Evolutionary conservation across 148 eudicot species (phyloP).

Genomic region (Camellia granthamiana): DNA sequence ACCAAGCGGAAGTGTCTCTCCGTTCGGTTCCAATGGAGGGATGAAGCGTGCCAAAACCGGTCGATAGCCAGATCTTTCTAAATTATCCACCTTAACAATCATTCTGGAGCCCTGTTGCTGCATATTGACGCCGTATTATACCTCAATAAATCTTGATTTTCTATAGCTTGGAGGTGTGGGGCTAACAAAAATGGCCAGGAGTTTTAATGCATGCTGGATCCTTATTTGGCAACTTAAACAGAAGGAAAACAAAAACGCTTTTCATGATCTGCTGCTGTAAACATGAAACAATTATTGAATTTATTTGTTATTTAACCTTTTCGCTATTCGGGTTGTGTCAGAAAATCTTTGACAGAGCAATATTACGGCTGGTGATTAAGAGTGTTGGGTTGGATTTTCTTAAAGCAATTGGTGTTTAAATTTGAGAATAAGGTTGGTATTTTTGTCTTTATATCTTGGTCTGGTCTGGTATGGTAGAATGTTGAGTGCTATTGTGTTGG

Average conservation of each 20-base stretch:
- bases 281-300: conserved; percentile 23
- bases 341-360: not conserved
- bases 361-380: not conserved
- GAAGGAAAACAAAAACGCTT: not conserved
- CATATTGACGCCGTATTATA: conserved; percentile 3
- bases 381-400: not conserved
- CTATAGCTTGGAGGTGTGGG: not conserved
- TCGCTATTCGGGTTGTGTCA: not conserved
- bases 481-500: too few relatives aligned
- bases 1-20: conserved; percentile 43
- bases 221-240: not conserved
- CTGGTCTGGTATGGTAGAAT: too few relatives aligned
- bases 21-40: conserved; percentile 33
- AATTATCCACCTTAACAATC: not conserved
- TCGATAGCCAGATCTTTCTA: conserved; percentile 13
- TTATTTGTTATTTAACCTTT: conserved; percentile 23
- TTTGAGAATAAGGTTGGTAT: not conserved
- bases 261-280: not conserved
- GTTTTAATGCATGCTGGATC: not conserved
- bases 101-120: not conserved
- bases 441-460: too few relatives aligned
- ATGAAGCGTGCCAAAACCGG: conserved; percentile 47
- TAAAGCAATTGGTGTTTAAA: not conserved
- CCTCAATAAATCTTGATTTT: conserved; percentile 4
- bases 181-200: conserved; percentile 6